Base-by-base conservation (phyloP, 495 filamentous ascomycete genomes). In the Hyphodiscus hymeniophilus region DNA sequence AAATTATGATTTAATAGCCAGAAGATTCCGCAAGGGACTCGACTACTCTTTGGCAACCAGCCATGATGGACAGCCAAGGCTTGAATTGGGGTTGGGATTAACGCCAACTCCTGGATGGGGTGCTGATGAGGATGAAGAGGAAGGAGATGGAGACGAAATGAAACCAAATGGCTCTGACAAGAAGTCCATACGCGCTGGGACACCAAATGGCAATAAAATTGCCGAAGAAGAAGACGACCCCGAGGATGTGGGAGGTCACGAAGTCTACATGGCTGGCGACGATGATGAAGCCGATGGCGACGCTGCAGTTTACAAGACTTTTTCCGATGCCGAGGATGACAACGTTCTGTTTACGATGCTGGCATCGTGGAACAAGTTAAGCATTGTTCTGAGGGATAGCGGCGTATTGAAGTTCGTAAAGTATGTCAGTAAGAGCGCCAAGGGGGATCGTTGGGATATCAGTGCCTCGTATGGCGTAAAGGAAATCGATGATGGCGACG, bases 381-480 rank as follows among this genome's bases (percentile, higher is more conserved):
- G 79, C 55, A 76, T 99, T 38, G 94, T 97, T 12, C 67, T 99
- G 38, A 77, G 94, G 38, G 92, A 99, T 60, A 77, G 75, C 42
- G 89, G 87, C 7, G 82, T 85, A 7, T 73, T 98, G 58, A 79
- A 84, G 66, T 97, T 97, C 61, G 89, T 96, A 59, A 99, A 97
- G 73, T 99, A 95, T 63, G 85, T 97, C 31, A 90, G 85, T 69
- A 71, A 68, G 13, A 74, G 67, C 26, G 91, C 92, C 3, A 77
- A 76, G 59, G 91, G 92, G 13, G 94, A 96, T 66, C 74, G 92
- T 31, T 99, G 91, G 90, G 92, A 99, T 70, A 67, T 96, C 23
- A 76, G 74, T 31, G 94, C 81, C 1, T 81, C 68, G 15, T 83
- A 74, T 61, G 75, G 74, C 46, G 79, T 85, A 1, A 66, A 65